Evolutionary conservation across 352 stramenopile genomes (phyloP).

Genomic region (Phytophthora melonis): DNA sequence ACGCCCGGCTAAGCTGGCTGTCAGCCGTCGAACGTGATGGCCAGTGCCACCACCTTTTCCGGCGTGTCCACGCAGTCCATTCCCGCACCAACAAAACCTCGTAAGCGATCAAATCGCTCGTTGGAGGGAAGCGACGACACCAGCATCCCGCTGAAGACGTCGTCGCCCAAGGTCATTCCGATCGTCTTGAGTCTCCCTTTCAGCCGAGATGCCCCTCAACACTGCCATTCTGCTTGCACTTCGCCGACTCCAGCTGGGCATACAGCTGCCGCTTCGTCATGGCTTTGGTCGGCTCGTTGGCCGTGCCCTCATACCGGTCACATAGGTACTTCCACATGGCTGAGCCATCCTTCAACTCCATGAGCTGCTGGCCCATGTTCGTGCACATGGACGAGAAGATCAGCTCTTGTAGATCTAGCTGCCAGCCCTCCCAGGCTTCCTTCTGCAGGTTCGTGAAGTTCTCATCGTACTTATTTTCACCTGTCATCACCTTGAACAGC

Average conservation of each 20-base stretch:
- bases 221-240: conserved; percentile 15
- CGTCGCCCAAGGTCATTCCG: conserved; percentile 18
- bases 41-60: conserved; percentile 19
- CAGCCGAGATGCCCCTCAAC: conserved; percentile 9
- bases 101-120: conserved; percentile 13
- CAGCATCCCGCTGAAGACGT: conserved; percentile 3
- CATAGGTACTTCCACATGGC: conserved; percentile 14
- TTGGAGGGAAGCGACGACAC: conserved; percentile 13
- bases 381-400: conserved; percentile 11
- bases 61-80: conserved; percentile 8
- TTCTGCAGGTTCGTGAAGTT: conserved; percentile 2
- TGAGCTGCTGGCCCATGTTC: conserved; percentile 16
- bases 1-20: too few species aligned
- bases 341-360: conserved; percentile 1
- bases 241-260: conserved; percentile 7
- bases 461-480: neutral
- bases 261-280: conserved; percentile 18
- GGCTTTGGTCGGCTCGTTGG: conserved; percentile 4
- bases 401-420: neutral
- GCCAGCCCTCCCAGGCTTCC: neutral
- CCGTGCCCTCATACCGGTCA: conserved; percentile 2
- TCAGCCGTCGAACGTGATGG: conserved; percentile 25
- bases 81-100: conserved; percentile 3
- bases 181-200: conserved; percentile 7
- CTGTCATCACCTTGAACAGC: too few species aligned